A percentile compares a stretch with the other conserved stretches of the same genome.
These are phyloP conservation scores for Heterobasidion annosum DNA, from an alignment of 1,284 basidiomycete genomes.

Conservation along the genomic window DNA sequence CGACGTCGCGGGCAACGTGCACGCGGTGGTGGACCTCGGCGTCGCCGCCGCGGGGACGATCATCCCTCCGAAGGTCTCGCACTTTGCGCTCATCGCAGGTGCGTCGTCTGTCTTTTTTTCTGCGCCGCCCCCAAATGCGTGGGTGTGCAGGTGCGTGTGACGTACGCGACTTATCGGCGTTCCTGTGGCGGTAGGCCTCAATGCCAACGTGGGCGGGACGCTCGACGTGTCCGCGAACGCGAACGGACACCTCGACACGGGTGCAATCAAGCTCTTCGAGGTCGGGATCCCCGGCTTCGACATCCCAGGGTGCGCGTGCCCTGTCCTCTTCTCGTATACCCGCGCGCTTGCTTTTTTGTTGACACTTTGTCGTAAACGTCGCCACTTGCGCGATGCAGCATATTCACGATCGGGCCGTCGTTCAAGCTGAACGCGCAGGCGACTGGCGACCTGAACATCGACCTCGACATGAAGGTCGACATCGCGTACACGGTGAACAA, in stretches of 20 bases:
- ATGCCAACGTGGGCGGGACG: conserved; percentile 19
- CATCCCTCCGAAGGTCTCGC: conserved; percentile 27
- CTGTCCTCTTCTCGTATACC: neutral
- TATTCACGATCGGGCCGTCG: conserved; percentile 26
- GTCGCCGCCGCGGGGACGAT: conserved; percentile 32
- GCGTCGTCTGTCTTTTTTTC: conserved; percentile 6
- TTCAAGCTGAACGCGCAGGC: conserved; percentile 21
- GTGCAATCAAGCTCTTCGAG: conserved; percentile 23
- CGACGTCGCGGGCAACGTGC: conserved; percentile 28
- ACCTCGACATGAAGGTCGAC: conserved; percentile 28
- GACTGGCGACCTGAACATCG: conserved; percentile 21
- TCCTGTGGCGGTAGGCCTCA: neutral
- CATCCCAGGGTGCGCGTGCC: conserved; percentile 22
- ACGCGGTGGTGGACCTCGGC: conserved; percentile 28
- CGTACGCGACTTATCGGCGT: too few species aligned
- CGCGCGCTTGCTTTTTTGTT: too few species aligned
- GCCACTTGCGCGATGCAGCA: conserved; percentile 9
- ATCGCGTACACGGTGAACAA: conserved; percentile 22
- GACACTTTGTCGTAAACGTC: too few species aligned
- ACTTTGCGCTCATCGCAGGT: conserved; percentile 24
- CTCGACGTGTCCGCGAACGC: conserved; percentile 23
- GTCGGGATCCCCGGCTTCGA: conserved; percentile 19
- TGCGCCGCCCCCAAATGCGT: too few species aligned
- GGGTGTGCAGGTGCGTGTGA: neutral
- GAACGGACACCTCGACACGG: conserved; percentile 11